Conservation (phyloP, 129 eudicot genomes). For the Chrysanthemum makinoi region DNA sequence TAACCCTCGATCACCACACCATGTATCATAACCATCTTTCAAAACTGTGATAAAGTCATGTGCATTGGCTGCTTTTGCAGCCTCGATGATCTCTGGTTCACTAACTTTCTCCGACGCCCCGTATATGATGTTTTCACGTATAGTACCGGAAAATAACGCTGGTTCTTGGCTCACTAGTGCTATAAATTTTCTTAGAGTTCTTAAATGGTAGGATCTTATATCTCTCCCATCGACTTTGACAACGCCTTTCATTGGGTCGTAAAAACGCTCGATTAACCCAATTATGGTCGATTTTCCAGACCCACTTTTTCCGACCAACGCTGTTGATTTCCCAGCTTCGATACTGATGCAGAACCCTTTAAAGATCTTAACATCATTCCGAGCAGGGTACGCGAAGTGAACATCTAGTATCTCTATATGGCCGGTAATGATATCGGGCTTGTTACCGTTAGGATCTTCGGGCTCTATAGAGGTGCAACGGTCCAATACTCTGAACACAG, state of each 20-base stretch:
- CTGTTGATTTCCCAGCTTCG: constrained; percentile 80
- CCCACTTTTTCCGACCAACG: constrained; percentile 89
- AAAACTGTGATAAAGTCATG: constrained; percentile 69
- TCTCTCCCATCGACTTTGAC: constrained; percentile 79
- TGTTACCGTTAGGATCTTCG: constrained; percentile 56
- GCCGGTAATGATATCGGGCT: constrained; percentile 57
- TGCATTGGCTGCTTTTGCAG: constrained; percentile 83
- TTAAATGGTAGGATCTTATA: constrained; percentile 59
- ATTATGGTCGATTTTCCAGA: constrained; percentile 90
- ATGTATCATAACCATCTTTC: constrained; percentile 76
- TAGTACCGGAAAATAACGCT: constrained; percentile 63
- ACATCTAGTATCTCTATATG: constrained; percentile 61
- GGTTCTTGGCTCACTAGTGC: constrained; percentile 98
- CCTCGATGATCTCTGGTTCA: constrained; percentile 68
- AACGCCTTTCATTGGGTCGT: constrained; percentile 63
- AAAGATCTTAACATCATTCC: constrained; percentile 64
- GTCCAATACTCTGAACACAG: constrained; percentile 74
- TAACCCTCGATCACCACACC: constrained; percentile 76
- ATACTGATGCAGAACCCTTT: constrained; percentile 57
- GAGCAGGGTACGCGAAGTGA: constrained; percentile 75
- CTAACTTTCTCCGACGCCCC: constrained; percentile 51
- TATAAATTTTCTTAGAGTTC: constrained; percentile 67
- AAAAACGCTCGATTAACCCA: constrained; percentile 69
- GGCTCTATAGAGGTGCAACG: constrained; percentile 70
- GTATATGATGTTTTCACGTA: constrained; percentile 63